Percentiles rank a stretch among this genome's conserved stretches.
These are phyloP conservation scores for Rhodamnia argentea DNA, from an alignment of 345 rosid genomes.

Conservation along the genomic window DNA sequence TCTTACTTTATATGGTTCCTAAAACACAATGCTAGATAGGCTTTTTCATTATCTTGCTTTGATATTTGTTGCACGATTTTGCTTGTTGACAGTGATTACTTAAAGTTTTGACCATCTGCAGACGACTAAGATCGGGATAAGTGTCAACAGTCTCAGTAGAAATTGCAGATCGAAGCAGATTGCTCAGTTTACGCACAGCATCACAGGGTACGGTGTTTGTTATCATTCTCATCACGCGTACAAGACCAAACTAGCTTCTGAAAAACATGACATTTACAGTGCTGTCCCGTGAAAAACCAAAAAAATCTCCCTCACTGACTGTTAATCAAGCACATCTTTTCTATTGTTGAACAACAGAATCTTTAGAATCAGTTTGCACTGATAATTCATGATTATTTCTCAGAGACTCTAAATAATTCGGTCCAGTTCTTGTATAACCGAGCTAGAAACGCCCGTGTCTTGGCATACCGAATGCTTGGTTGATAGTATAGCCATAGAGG, in stretches of 20 bases:
- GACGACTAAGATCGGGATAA: neutral
- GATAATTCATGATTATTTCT: neutral
- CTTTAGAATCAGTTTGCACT: neutral
- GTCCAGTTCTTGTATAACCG: neutral
- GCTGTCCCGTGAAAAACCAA: neutral
- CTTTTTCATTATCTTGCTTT: neutral
- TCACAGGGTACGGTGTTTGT: neutral
- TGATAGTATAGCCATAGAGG: neutral
- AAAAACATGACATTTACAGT: neutral
- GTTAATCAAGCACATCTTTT: neutral
- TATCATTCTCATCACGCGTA: neutral
- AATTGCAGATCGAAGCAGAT: neutral
- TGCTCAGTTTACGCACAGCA: neutral
- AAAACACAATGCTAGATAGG: neutral
- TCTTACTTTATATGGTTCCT: too few species aligned
- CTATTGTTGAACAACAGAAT: neutral
- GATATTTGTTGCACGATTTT: neutral
- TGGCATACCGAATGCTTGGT: neutral
- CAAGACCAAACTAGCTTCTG: neutral
- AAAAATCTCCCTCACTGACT: neutral
- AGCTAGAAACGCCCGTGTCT: neutral
- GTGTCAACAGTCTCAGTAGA: neutral
- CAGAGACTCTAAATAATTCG: fast-evolving
- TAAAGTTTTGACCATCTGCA: neutral
- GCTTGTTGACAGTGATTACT: neutral